Evolutionary conservation across 2,329 filamentous ascomycete genomes (phyloP).

Genomic region (Acrocalymma vagum): DNA sequence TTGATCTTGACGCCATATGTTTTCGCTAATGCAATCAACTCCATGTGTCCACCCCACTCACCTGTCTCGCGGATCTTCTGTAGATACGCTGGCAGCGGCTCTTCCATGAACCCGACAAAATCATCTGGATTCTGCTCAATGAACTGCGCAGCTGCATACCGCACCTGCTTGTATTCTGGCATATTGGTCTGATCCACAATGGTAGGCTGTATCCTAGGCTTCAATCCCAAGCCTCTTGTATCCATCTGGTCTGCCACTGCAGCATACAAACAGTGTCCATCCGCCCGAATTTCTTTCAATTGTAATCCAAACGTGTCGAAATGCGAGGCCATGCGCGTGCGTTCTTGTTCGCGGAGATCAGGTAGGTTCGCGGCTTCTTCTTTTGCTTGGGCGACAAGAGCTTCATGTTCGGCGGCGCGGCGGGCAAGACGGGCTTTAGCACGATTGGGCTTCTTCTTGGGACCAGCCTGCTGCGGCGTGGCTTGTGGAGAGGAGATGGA

Average conservation of each 20-base stretch:
- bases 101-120: constrained; percentile 87
- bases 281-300: constrained; percentile 83
- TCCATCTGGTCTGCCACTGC: constrained; percentile 86
- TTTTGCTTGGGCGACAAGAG: constrained; percentile 71
- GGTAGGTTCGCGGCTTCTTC: constrained; percentile 69
- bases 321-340: constrained; percentile 70
- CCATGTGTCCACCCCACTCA: constrained; percentile 95
- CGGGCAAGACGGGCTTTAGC: constrained; percentile 91
- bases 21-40: constrained; percentile 84
- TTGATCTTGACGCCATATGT: constrained; percentile 82
- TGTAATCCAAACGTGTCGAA: constrained; percentile 71
- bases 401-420: constrained; percentile 84
- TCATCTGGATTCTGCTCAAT: constrained; percentile 79
- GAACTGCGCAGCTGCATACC: constrained; percentile 77
- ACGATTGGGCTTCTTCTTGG: constrained; percentile 80
- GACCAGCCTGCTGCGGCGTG: constrained; percentile 14
- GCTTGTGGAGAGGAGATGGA: constrained; percentile 16
- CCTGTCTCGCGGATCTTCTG: constrained; percentile 83
- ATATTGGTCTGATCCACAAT: constrained; percentile 21
- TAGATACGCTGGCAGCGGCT: constrained; percentile 76
- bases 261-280: constrained; percentile 95
- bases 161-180: constrained; percentile 69
- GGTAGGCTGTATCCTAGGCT: constrained; percentile 44
- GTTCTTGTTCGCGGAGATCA: constrained; percentile 48
- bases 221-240: constrained; percentile 46